Evolutionary conservation across 1,284 basidiomycete genomes (phyloP).

Genomic region (Omphalotus olearius): DNA sequence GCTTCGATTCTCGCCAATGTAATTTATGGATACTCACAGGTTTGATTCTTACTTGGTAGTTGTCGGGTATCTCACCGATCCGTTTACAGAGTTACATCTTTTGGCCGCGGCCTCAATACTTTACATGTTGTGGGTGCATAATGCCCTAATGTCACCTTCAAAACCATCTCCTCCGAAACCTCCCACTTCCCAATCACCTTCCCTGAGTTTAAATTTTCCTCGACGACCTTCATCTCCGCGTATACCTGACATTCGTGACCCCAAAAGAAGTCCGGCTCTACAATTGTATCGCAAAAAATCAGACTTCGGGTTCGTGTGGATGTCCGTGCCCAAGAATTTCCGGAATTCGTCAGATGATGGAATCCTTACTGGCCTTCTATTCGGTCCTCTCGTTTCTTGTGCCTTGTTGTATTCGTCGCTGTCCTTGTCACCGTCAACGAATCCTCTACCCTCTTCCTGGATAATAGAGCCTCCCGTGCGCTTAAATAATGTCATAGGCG

Average conservation of each 20-base stretch:
- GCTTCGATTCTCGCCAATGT: conserved; percentile 12
- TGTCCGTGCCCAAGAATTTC: conserved; percentile 87
- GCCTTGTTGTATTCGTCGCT: conserved; percentile 58
- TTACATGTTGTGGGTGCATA: conserved; percentile 64
- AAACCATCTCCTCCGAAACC: conserved; percentile 9
- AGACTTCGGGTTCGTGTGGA: conserved; percentile 75
- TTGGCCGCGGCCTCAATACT: conserved; percentile 54
- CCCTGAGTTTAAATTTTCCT: conserved; percentile 21
- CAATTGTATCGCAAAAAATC: conserved; percentile 30
- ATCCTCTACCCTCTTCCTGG: conserved; percentile 59
- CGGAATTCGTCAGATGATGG: conserved; percentile 82
- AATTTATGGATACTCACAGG: conserved; percentile 43
- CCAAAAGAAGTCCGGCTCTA: conserved; percentile 31
- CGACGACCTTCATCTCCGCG: conserved; percentile 39
- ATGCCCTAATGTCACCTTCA: conserved; percentile 31
- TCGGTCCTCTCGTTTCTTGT: conserved; percentile 73
- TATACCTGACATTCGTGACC: conserved; percentile 39
- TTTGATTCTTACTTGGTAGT: conserved; percentile 22
- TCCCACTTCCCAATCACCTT: conserved; percentile 15
- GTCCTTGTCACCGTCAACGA: conserved; percentile 19
- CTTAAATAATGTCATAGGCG: conserved; percentile 34
- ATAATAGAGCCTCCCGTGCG: conserved; percentile 67
- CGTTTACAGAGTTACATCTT: conserved; percentile 49
- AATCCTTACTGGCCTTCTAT: conserved; percentile 72
- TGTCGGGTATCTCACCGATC: conserved; percentile 11